phyloP scores from a whole-genome alignment of 1,284 basidiomycete species.

The Pterula multifida region DNA sequence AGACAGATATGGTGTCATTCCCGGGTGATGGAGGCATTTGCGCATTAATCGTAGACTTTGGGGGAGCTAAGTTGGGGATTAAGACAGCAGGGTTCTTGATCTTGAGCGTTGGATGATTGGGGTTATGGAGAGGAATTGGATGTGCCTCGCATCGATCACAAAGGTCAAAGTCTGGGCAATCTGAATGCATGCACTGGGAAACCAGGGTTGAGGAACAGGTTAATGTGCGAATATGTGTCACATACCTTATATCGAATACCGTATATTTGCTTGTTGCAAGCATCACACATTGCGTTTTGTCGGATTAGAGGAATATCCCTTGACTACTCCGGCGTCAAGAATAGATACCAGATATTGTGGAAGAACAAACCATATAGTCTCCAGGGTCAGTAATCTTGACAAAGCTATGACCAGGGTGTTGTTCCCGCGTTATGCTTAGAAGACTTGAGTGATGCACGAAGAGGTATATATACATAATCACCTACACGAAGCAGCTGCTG shows the following conservation, averaged over 20 bases:
- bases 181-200: conserved; percentile 65
- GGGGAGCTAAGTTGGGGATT: conserved; percentile 28
- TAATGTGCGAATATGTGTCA: conserved; percentile 2
- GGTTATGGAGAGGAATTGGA: conserved; percentile 68
- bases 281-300: conserved; percentile 43
- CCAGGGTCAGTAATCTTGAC: conserved; percentile 47
- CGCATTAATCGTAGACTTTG: not conserved
- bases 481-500: conserved; percentile 46
- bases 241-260: conserved; percentile 64
- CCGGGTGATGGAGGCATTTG: conserved; percentile 10
- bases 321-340: not conserved
- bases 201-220: conserved; percentile 7
- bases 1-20: not conserved
- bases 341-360: not conserved
- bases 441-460: no score
- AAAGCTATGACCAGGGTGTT: conserved; percentile 73
- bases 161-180: conserved; percentile 76
- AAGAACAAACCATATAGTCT: conserved; percentile 38
- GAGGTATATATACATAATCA: conserved; percentile 13
- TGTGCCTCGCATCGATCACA: conserved; percentile 74
- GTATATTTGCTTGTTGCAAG: conserved; percentile 41
- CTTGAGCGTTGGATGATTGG: conserved; percentile 71
- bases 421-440: conserved; percentile 22
- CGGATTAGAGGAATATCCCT: conserved; percentile 9
- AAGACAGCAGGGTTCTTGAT: conserved; percentile 41